Conservation (phyloP, 768 basidiomycete genomes). For the Russula sp. region DNA sequence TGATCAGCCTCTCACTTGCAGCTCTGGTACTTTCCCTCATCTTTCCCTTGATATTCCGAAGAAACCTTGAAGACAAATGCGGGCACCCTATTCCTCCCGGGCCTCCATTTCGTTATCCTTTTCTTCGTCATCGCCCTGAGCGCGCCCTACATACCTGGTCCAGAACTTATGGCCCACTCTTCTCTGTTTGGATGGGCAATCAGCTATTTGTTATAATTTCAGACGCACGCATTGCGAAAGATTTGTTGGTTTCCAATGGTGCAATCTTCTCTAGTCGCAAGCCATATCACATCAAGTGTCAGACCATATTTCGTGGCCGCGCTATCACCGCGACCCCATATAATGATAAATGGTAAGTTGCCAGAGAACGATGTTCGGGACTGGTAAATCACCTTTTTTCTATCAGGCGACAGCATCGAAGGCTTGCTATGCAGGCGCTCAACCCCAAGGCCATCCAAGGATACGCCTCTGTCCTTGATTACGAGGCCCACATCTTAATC, state of each 20-base stretch:
- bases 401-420: slow-evolving; percentile 38
- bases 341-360: slow-evolving; percentile 42
- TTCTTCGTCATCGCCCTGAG: slow-evolving; percentile 45
- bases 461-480: slow-evolving; percentile 41
- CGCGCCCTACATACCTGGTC: slow-evolving; percentile 44
- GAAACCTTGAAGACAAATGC: slow-evolving; percentile 30
- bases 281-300: slow-evolving; percentile 45
- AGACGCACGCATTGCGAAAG: slow-evolving; percentile 44
- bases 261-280: slow-evolving; percentile 43
- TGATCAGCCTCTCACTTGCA: not conserved
- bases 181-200: slow-evolving; percentile 43
- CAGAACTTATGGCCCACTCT: slow-evolving; percentile 44
- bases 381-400: not conserved
- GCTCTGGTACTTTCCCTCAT: slow-evolving; percentile 15
- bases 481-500: slow-evolving; percentile 43
- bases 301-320: slow-evolving; percentile 44
- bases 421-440: slow-evolving; percentile 40
- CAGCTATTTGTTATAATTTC: slow-evolving; percentile 49
- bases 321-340: slow-evolving; percentile 48
- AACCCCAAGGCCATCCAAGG: slow-evolving; percentile 38
- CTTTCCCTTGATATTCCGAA: slow-evolving; percentile 30
- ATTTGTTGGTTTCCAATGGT: slow-evolving; percentile 41
- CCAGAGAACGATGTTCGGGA: not conserved
- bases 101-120: slow-evolving; percentile 37
- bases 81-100: slow-evolving; percentile 34